Percentiles rank a stretch among this genome's conserved stretches.
Conservation (phyloP, 176 grass and related monocot species). For the Sorghum bicolor region Sorghum_bicolor_NCBIv3 NC_012872.2:61407001-61407500, state of each 20-base stretch:
- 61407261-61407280: not conserved
- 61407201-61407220: too few species aligned
- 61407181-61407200: not conserved
- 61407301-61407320: slow-evolving; percentile 27
- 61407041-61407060: not conserved
- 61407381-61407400: not conserved
- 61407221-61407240: too few species aligned
- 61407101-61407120: slow-evolving; percentile 20
- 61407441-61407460: not conserved
- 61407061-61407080: not conserved
- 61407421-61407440: not conserved
- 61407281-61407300: not conserved
- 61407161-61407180: not conserved
- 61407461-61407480: too few species aligned
- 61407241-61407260: too few species aligned
- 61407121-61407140: too few species aligned
- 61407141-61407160: too few species aligned
- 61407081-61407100: not conserved
- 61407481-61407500: too few species aligned
- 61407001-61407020: not conserved
- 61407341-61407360: slow-evolving; percentile 3
- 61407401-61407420: not conserved
- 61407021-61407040: slow-evolving; percentile 15
- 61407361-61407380: not conserved
- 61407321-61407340: slow-evolving; percentile 16